Base-by-base conservation (phyloP, 2,329 filamentous ascomycete genomes). In the Epichloe uncinata region DNA sequence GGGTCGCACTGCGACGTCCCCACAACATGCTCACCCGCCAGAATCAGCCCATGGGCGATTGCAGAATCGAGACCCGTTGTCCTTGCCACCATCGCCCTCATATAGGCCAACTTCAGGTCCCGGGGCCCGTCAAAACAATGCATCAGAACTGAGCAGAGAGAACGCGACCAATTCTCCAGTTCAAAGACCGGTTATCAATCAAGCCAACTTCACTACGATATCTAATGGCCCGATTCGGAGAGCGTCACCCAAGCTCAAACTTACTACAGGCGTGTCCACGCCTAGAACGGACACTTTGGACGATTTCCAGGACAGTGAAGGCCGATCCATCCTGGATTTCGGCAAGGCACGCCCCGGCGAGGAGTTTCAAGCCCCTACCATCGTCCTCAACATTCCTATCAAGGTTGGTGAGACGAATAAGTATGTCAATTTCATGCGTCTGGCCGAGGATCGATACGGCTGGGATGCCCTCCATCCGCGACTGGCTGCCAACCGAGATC, bases 391-490 rank as follows among this genome's bases (percentile, higher is more conserved):
- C 50, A 83, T 98, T 51, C 81, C 86, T 0, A 75, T 98, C 38
- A 79, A 84, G 51, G 56, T 59, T 5, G 87, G 88, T 41, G 82
- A 87, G 58, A 84, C 80, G 36, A 95, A 95, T 64, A 88, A 91
- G 57, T 91, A 94, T 53, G 81, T 98, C 68, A 97, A 97, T 65
- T 96, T 97, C 56, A 90, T 91, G 60, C 87, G 88, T 42, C 75
- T 97, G 67, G 93, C 94, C 11, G 88, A 95, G 66, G 89, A 94
- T 55, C 85, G 84, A 54, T 97, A 96, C 64, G 93, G 93, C 22
- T 95, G 91, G 74, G 89, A 94, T 54, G 93, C 91, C 0, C 74
- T 97, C 36, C 90, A 97, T 63, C 93, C 93, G 33, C 85, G 90
- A 7, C 76, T 94, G 54, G 93, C 93, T 2, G 90, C 90, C 34